Percentiles rank a stretch among this genome's conserved stretches.
Evolutionary conservation across 805 yeast genomes (phyloP).

Genomic region (Wickerhamomyces sydowiorum): DNA sequence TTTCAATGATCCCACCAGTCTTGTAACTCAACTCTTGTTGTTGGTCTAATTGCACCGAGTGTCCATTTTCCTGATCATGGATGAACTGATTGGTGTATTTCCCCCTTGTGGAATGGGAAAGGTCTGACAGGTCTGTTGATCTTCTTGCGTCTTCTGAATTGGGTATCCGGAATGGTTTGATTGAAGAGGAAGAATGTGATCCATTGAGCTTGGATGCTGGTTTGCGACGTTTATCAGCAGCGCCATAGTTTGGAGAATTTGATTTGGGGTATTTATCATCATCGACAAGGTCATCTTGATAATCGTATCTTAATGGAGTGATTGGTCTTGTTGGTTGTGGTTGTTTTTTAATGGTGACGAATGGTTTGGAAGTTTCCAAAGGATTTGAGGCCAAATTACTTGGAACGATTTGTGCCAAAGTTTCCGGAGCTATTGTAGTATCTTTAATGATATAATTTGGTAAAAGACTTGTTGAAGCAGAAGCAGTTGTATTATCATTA

Average conservation of each 20-base stretch:
- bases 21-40: constrained; percentile 10
- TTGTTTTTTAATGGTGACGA: constrained; percentile 64
- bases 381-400: constrained; percentile 67
- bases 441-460: constrained; percentile 1
- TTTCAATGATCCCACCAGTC: constrained; percentile 58
- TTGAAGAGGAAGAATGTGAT: too few relatives aligned
- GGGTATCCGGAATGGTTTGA: constrained; percentile 13
- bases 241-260: constrained; percentile 18
- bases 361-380: constrained; percentile 53
- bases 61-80: background rate
- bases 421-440: background rate
- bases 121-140: constrained; percentile 16
- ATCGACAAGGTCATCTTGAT: constrained; percentile 9
- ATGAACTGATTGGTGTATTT: background rate
- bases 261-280: constrained; percentile 10
- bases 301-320: constrained; percentile 13
- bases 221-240: constrained; percentile 5
- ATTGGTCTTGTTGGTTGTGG: constrained; percentile 24
- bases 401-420: constrained; percentile 22
- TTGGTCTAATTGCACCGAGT: background rate
- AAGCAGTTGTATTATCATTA: constrained; percentile 2
- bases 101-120: background rate
- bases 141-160: constrained; percentile 1
- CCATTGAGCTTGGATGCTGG: too few relatives aligned
- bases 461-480: background rate